These are phyloP conservation scores for Sarcodon sp. DNA, from an alignment of 768 basidiomycete genomes.

Conservation along the genomic window DNA sequence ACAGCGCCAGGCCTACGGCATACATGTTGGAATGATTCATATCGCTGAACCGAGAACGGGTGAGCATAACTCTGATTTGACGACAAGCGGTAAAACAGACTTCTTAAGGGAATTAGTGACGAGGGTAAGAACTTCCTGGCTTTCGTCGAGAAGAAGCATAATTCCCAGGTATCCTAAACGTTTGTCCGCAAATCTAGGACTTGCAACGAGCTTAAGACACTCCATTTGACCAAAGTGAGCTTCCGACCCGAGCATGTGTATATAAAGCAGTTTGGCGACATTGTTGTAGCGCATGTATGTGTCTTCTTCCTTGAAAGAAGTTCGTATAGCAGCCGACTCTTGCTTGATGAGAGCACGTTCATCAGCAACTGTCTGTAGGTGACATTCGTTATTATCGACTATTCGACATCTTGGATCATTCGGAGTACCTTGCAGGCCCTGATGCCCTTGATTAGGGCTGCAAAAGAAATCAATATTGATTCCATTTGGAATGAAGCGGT, in stretches of 20 bases:
- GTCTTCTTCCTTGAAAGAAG: constrained; percentile 96
- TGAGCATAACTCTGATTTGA: neutral
- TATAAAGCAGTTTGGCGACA: constrained; percentile 95
- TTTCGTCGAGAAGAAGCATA: constrained; percentile 95
- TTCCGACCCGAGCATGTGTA: constrained; percentile 97
- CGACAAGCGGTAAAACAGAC: constrained; percentile 29
- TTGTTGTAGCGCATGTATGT: constrained; percentile 92
- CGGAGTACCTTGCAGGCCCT: constrained; percentile 76
- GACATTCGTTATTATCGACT: constrained; percentile 3
- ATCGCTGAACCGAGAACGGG: constrained; percentile 44
- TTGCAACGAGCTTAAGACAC: constrained; percentile 88
- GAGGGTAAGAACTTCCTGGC: constrained; percentile 91
- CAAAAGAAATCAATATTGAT: constrained; percentile 13
- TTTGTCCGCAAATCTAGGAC: constrained; percentile 93
- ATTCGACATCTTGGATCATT: neutral
- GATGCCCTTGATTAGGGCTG: constrained; percentile 97
- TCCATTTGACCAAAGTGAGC: constrained; percentile 99
- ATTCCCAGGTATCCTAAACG: constrained; percentile 93
- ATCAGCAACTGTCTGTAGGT: constrained; percentile 84
- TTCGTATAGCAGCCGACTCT: constrained; percentile 93
- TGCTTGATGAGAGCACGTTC: constrained; percentile 95
- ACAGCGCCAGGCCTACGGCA: constrained; percentile 91
- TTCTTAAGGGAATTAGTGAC: constrained; percentile 99
- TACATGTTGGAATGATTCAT: constrained; percentile 99
- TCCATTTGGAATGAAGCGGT: neutral